phyloP scores from a whole-genome alignment of 306 rosid genomes.

The Fragaria ananassa region DNA sequence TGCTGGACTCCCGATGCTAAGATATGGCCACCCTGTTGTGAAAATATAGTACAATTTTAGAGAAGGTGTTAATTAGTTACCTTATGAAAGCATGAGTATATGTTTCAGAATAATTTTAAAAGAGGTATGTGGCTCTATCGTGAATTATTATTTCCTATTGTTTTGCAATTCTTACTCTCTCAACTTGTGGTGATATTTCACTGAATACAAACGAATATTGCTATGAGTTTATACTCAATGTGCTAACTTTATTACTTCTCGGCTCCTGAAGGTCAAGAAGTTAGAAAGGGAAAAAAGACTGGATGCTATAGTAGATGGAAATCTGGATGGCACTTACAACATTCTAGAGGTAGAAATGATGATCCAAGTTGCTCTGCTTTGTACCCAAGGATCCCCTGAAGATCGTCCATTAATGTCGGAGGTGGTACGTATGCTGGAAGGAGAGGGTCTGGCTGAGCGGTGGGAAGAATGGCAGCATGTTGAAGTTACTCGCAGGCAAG shows the following conservation, averaged over 20 bases:
- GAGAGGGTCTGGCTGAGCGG: conserved; percentile 97
- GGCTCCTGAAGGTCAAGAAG: conserved; percentile 71
- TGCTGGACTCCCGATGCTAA: not conserved
- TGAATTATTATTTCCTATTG: not conserved
- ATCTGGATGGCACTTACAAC: conserved; percentile 55
- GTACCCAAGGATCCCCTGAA: conserved; percentile 93
- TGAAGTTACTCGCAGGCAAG: conserved; percentile 86
- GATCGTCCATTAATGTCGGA: conserved; percentile 95
- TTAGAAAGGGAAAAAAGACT: conserved; percentile 83
- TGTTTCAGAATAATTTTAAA: not conserved
- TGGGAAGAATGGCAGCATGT: conserved; percentile 99
- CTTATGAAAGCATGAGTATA: not conserved
- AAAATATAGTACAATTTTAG: not conserved
- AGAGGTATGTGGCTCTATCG: not conserved
- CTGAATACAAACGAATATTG: not conserved
- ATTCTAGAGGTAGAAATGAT: conserved; percentile 88
- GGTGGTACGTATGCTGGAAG: conserved; percentile 97
- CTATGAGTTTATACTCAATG: conserved; percentile 1
- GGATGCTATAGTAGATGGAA: conserved; percentile 74
- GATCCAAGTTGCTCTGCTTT: conserved; percentile 88
- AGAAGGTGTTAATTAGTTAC: not conserved
- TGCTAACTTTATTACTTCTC: conserved; percentile 11
- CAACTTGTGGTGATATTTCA: not conserved
- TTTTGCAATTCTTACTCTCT: not conserved
- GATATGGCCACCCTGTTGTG: not conserved